Percentiles rank a stretch among this genome's conserved stretches.
Evolutionary conservation across 176 grass and related monocot genomes (phyloP).

Genomic region (Thalia dealbata): DNA sequence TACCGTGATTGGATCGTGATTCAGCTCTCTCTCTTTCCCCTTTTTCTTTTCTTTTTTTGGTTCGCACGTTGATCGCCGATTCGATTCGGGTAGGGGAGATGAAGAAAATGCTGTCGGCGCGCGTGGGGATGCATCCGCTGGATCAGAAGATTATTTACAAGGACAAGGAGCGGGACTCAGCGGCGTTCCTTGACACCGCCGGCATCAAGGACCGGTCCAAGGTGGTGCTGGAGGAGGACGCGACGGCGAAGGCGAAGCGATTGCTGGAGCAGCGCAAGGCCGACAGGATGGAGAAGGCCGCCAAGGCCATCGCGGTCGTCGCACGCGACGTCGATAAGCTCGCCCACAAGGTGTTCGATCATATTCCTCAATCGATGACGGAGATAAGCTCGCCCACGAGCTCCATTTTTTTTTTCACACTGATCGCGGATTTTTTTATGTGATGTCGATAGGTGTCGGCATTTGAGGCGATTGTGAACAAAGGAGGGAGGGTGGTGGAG

Average conservation of each 20-base stretch:
- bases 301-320: slow-evolving; percentile 46
- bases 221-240: slow-evolving; percentile 59
- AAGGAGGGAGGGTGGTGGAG: slow-evolving; percentile 66
- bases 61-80: background rate
- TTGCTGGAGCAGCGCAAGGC: slow-evolving; percentile 58
- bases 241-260: slow-evolving; percentile 57
- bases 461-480: slow-evolving; percentile 52
- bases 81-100: slow-evolving; percentile 38
- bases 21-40: background rate
- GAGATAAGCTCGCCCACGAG: background rate
- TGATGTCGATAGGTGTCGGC: slow-evolving; percentile 46
- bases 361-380: background rate
- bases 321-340: slow-evolving; percentile 76
- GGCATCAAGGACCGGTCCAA: slow-evolving; percentile 82
- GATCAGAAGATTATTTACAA: slow-evolving; percentile 77
- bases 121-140: slow-evolving; percentile 59
- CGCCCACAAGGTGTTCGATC: slow-evolving; percentile 59
- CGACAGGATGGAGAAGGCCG: slow-evolving; percentile 56
- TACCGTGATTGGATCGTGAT: background rate
- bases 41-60: background rate
- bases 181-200: slow-evolving; percentile 70
- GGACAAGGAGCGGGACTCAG: slow-evolving; percentile 68
- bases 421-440: too few species aligned
- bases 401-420: too few species aligned
- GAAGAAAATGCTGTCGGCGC: slow-evolving; percentile 59